Evolutionary conservation across 441 rosid genomes (phyloP), one percentile per base, ranked within the genome.

Genomic region (Breynia disticha): DNA sequence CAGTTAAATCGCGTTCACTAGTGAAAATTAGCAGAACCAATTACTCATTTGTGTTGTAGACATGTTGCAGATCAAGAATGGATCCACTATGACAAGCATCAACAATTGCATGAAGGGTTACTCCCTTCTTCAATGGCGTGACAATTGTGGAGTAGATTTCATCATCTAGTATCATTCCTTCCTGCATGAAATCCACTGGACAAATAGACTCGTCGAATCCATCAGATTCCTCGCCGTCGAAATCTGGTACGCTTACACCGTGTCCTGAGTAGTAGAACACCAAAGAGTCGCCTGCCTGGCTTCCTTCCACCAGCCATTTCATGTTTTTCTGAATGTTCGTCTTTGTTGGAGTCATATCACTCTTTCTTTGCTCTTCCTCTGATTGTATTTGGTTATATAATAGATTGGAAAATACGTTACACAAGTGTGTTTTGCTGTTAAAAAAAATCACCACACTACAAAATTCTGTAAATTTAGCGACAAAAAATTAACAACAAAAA

Each of bases 1-100:
- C 43, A 39, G 3, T 24, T 3, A 24, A 24, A 3, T 24, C 7
- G 32, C 3, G 32, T 24, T 24, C 7, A 24, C 7, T 24, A 24
- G 32, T 3, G 7, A 7, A 7, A 24, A 24, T 24, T 24, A 24
- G 7, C 7, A 7, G 7, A 24, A 24, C 4, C 5, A 57, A 73
- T 68, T 57, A 76, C 83, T 1, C 5, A 6, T 55, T 3, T 50
- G 7, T 54, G 57, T 72, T 52, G 64, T 81, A 81, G 0, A 68
- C 64, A 46, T 42, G 46, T 12, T 65, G 44, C 5, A 81, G 75
- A 67, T 78, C 84, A 17, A 78, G 79, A 42, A 81, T 44, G 38
- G 82, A 78, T 54, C 87, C 87, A 28, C 87, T 78, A 24, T 81
- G 82, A 51, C 84, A 81, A 61, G 84, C 76, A 67, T 81, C 87